Conservation (phyloP, 2,329 filamentous ascomycete genomes). For the Phialemoniopsis sp. region DNA sequence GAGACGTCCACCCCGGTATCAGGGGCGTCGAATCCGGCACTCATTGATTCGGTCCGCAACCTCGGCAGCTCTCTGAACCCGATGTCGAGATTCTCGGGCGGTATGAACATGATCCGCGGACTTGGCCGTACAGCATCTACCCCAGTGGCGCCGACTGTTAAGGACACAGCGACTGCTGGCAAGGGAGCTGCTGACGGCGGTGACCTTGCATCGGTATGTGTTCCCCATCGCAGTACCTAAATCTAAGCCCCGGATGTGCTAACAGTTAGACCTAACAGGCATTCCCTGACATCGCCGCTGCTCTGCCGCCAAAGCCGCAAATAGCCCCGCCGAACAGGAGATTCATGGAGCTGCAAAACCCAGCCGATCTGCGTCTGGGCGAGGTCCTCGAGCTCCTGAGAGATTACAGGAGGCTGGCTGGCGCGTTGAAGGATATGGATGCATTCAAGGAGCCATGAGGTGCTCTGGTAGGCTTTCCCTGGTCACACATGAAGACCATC, state of each 20-base stretch:
- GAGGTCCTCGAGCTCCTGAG: constrained; percentile 68
- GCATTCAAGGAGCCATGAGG: constrained; percentile 43
- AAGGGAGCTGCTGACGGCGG: constrained; percentile 42
- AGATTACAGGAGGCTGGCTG: constrained; percentile 71
- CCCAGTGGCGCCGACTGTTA: constrained; percentile 29
- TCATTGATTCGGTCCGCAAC: constrained; percentile 77
- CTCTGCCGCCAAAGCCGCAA: constrained; percentile 53
- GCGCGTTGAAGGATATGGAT: constrained; percentile 57
- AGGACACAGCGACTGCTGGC: constrained; percentile 16
- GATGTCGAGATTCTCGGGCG: constrained; percentile 67
- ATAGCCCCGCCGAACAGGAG: constrained; percentile 65
- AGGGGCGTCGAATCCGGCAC: constrained; percentile 47
- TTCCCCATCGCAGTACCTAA: not conserved
- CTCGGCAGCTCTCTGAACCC: constrained; percentile 80
- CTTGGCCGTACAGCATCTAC: constrained; percentile 60
- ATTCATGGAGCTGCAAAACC: constrained; percentile 69
- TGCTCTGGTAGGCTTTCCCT: not conserved
- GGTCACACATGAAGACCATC: no score
- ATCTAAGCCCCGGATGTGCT: no score
- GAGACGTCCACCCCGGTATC: constrained; percentile 19
- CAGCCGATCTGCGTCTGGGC: constrained; percentile 65
- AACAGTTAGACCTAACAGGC: constrained; percentile 31
- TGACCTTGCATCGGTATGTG: constrained; percentile 52
- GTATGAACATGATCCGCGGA: constrained; percentile 69
- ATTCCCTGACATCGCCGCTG: constrained; percentile 55